phyloP scores from a whole-genome alignment of 805 yeast species.

The Zygotorulaspora sp. region DNA sequence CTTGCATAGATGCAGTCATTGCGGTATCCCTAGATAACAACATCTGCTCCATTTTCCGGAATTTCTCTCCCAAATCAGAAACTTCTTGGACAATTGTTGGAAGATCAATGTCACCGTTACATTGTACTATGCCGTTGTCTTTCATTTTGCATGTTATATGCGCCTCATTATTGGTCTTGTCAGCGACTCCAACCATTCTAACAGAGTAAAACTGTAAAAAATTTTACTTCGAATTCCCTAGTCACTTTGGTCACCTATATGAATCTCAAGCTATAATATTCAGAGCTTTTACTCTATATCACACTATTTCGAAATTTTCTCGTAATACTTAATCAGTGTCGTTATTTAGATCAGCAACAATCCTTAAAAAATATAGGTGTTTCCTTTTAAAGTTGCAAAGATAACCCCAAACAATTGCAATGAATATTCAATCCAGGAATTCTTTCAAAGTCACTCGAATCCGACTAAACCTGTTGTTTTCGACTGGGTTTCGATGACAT shows the following conservation, averaged over 20 bases:
- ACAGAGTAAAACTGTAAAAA: not conserved
- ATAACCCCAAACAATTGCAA: too few relatives aligned
- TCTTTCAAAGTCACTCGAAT: too few relatives aligned
- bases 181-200: not conserved
- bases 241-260: too few relatives aligned
- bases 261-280: too few relatives aligned
- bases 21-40: slow-evolving; percentile 18
- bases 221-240: too few relatives aligned
- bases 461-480: not conserved
- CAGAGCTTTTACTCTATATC: too few relatives aligned
- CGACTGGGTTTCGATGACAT: not conserved
- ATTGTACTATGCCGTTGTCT: not conserved
- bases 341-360: not conserved
- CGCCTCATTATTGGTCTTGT: slow-evolving; percentile 1
- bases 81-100: slow-evolving; percentile 12
- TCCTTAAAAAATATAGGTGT: too few relatives aligned
- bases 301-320: too few relatives aligned
- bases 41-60: slow-evolving; percentile 17
- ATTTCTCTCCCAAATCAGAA: slow-evolving; percentile 11
- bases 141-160: not conserved
- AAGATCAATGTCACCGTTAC: not conserved
- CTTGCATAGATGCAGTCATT: slow-evolving; percentile 20
- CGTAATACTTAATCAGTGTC: slow-evolving; percentile 1
- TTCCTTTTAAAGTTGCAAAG: too few relatives aligned
- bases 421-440: too few relatives aligned